Evolutionary conservation across 495 filamentous ascomycete species (phyloP), one percentile per base, ranked within the genome.

Genomic region (Penicillium egyptiacum): DNA sequence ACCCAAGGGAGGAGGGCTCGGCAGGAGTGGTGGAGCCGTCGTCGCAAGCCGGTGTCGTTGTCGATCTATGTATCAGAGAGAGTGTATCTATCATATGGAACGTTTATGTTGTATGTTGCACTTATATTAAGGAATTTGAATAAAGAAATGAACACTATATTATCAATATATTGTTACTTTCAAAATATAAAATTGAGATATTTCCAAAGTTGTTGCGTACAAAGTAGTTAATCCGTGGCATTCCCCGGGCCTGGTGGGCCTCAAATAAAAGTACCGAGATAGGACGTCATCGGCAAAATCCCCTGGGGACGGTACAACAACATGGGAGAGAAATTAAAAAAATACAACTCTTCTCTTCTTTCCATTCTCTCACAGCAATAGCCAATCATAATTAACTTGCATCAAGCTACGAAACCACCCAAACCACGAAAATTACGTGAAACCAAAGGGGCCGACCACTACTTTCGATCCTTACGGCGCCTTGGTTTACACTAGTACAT

Each of bases 1-100:
- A 41, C 33, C 50, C 51, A 62, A 25, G 43, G 42, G n/a, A 26
- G 20, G 37, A 31, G 54, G 57, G 49, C 61, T 66, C 57, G 60
- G 52, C 57, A 62, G 60, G 46, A 44, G 48, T 41, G 35, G 64
- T 67, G 64, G 64, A 62, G 55, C 58, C 37, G 61, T 64, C 61
- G 64, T 67, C 64, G 64, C 61, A 61, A 67, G 64, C 53, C 26
- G 43, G 7, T 35, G 11, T 55, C 37, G 26, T 44, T 41, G 49
- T 61, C 54, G 55, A 42, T 49, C 43, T 49, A 54, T 52, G 41
- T 40, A 51, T 23, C 40, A 17, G 28, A 30, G 35, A 50, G 19
- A 44, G 30, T 43, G 16, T 52, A 53, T 43, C 11, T 22, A 41
- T 42, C 37, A 9, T 45, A 25, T 42, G 22, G 23, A n/a, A 30